phyloP scores from a whole-genome alignment of 2,329 filamentous ascomycete species.

The Sporothrix pallida region DNA sequence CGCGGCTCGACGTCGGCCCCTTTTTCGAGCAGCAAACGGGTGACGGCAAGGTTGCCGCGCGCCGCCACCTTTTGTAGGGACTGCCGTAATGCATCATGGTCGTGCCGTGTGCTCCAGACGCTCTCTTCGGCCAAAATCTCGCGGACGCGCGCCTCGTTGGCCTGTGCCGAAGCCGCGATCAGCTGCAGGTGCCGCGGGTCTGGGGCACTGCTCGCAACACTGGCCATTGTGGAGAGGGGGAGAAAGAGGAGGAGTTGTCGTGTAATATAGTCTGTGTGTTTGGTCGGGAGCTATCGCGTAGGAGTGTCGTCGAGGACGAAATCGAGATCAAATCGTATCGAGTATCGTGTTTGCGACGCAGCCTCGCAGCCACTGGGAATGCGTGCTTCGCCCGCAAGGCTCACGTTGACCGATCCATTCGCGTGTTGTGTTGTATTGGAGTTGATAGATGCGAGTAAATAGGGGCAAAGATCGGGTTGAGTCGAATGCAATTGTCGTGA shows the following conservation, averaged over 20 bases:
- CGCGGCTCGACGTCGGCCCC: conserved; percentile 48
- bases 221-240: conserved; percentile 36
- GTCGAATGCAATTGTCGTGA: background rate
- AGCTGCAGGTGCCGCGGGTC: conserved; percentile 48
- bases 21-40: conserved; percentile 48
- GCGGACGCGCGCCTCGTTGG: conserved; percentile 47
- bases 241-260: background rate
- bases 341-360: conserved; percentile 5
- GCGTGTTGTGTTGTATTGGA: background rate
- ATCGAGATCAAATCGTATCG: background rate
- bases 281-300: background rate
- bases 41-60: conserved; percentile 46
- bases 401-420: conserved; percentile 21
- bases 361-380: conserved; percentile 22
- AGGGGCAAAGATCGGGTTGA: background rate
- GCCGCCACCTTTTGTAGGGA: conserved; percentile 48
- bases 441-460: background rate
- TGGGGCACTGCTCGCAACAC: conserved; percentile 48
- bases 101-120: conserved; percentile 45
- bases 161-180: conserved; percentile 47
- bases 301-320: background rate
- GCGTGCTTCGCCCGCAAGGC: background rate
- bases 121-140: conserved; percentile 47
- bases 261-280: background rate
- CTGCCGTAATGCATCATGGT: conserved; percentile 48